phyloP scores from a whole-genome alignment of 345 rosid genomes.

The Mangifera indica region DNA sequence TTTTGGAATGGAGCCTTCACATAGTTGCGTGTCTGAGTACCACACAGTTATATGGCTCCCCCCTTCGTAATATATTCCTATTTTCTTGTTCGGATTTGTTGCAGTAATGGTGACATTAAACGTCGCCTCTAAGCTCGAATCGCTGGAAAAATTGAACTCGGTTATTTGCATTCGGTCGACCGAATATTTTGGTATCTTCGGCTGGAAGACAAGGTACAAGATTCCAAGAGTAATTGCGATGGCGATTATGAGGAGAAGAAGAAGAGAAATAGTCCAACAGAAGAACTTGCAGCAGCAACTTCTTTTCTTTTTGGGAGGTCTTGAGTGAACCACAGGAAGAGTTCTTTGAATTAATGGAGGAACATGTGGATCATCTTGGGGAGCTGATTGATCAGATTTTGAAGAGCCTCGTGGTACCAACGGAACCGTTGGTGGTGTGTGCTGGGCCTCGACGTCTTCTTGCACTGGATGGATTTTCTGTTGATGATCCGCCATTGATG shows the following conservation, averaged over 20 bases:
- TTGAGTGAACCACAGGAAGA: conserved; percentile 36
- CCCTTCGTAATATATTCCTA: conserved; percentile 76
- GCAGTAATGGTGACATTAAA: conserved; percentile 69
- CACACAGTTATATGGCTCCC: conserved; percentile 73
- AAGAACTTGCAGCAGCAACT: conserved; percentile 60
- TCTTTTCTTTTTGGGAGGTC: conserved; percentile 47
- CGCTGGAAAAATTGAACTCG: conserved; percentile 36
- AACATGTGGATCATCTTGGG: conserved; percentile 17
- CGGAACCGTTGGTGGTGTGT: conserved; percentile 41
- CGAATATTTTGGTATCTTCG: conserved; percentile 68
- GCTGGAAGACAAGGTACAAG: conserved; percentile 68
- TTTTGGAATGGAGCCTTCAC: conserved; percentile 74
- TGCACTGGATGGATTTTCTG: conserved; percentile 62
- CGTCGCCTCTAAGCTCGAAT: conserved; percentile 52
- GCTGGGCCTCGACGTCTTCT: conserved; percentile 56
- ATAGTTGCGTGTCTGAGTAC: conserved; percentile 47
- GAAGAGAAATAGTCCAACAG: conserved; percentile 58
- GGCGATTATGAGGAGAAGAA: conserved; percentile 47
- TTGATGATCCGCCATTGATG: conserved; percentile 56
- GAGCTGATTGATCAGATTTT: conserved; percentile 42
- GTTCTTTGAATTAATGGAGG: conserved; percentile 32
- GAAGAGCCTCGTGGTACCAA: conserved; percentile 46
- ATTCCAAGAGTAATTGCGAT: conserved; percentile 48
- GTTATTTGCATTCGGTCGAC: conserved; percentile 58
- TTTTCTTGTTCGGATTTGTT: conserved; percentile 64